These are phyloP conservation scores for Fagus sylvatica DNA, from an alignment of 306 rosid genomes.

Conservation along the genomic window DNA sequence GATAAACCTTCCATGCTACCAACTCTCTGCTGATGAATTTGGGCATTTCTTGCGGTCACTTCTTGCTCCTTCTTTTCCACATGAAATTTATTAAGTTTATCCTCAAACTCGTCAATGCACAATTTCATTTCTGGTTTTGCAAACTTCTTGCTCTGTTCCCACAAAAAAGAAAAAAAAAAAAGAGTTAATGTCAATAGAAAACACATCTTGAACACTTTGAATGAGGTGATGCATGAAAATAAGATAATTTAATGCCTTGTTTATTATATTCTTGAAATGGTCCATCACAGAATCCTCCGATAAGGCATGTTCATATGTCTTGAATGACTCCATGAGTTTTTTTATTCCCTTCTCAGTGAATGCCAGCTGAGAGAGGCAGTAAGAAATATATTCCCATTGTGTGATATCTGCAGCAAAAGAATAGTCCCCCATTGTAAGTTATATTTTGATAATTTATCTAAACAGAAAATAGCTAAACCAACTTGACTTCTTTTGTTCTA, in stretches of 20 bases:
- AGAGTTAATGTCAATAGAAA: constrained; percentile 6
- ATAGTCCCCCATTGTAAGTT: neutral
- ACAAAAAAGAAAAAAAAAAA: neutral
- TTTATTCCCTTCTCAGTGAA: constrained; percentile 94
- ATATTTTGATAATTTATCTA: constrained; percentile 16
- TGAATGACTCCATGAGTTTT: constrained; percentile 82
- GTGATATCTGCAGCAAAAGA: constrained; percentile 53
- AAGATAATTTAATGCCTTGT: constrained; percentile 56
- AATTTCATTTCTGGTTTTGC: constrained; percentile 82
- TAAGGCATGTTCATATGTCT: constrained; percentile 74
- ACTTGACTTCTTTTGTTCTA: neutral
- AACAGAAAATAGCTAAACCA: neutral
- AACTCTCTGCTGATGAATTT: constrained; percentile 67
- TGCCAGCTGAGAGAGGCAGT: constrained; percentile 92
- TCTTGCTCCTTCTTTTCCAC: constrained; percentile 85
- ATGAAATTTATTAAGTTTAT: constrained; percentile 77
- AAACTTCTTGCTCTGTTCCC: constrained; percentile 80
- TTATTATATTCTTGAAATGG: constrained; percentile 70
- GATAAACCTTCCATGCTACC: constrained; percentile 40
- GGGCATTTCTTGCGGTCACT: constrained; percentile 75
- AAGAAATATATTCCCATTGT: constrained; percentile 87
- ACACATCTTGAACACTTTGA: neutral
- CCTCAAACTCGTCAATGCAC: constrained; percentile 93
- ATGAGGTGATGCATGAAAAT: constrained; percentile 20
- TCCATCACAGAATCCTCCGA: constrained; percentile 85